Conservation (phyloP, 2,329 filamentous ascomycete genomes). For the Ceratocystis variospora region DNA sequence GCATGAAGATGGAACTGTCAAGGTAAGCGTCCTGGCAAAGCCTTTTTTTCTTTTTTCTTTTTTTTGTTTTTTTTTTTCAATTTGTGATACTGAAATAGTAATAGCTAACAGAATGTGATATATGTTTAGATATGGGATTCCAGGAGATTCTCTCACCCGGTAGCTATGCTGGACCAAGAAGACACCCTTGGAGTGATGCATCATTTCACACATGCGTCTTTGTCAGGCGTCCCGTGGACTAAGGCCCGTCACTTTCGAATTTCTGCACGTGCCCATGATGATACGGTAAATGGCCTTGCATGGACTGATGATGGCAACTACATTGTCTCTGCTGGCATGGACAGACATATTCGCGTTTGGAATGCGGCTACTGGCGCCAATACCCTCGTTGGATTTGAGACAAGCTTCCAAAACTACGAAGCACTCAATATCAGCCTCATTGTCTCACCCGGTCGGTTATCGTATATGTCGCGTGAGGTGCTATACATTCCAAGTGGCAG, state of each 20-base stretch:
- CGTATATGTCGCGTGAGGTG: slow-evolving; percentile 44
- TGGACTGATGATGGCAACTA: slow-evolving; percentile 72
- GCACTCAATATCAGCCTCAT: slow-evolving; percentile 49
- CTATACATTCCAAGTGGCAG: slow-evolving; percentile 71
- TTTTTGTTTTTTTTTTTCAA: background rate
- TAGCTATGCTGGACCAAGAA: slow-evolving; percentile 72
- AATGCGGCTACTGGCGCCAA: slow-evolving; percentile 68
- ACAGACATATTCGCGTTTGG: slow-evolving; percentile 78
- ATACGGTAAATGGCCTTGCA: slow-evolving; percentile 67
- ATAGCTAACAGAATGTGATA: background rate
- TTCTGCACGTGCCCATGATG: slow-evolving; percentile 56
- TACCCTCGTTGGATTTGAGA: slow-evolving; percentile 76
- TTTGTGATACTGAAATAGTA: background rate
- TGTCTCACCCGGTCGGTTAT: slow-evolving; percentile 46
- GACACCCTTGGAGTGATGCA: slow-evolving; percentile 57
- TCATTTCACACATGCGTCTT: slow-evolving; percentile 26
- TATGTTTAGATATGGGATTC: slow-evolving; percentile 68
- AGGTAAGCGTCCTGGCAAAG: background rate
- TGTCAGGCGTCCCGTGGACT: slow-evolving; percentile 25
- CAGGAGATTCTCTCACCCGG: slow-evolving; percentile 57
- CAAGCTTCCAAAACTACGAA: slow-evolving; percentile 60
- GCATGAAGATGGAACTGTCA: slow-evolving; percentile 66
- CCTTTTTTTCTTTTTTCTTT: no score
- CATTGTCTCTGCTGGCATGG: slow-evolving; percentile 69
- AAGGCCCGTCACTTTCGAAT: slow-evolving; percentile 31